These are phyloP conservation scores for Arabis hirsuta DNA, from an alignment of 345 rosid genomes.

Conservation along the genomic window DNA sequence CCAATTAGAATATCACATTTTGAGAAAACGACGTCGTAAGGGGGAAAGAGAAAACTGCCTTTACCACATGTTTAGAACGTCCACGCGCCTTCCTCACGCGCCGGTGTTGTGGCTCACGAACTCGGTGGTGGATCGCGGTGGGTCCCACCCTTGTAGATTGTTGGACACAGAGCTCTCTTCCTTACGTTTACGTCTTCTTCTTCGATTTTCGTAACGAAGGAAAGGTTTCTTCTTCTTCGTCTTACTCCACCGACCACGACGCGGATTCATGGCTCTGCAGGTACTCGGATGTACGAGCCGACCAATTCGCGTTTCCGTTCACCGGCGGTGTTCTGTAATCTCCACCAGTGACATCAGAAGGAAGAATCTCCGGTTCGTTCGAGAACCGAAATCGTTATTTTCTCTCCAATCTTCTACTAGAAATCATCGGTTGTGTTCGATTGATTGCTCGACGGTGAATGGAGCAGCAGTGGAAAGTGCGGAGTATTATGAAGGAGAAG, in stretches of 20 bases:
- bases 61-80: slow-evolving; percentile 16
- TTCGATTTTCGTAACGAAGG: slow-evolving; percentile 23
- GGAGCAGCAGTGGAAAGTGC: slow-evolving; percentile 56
- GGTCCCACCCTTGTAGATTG: slow-evolving; percentile 17
- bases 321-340: slow-evolving; percentile 26
- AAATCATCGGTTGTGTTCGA: slow-evolving; percentile 31
- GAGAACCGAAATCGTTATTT: slow-evolving; percentile 18
- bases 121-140: slow-evolving; percentile 40
- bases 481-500: slow-evolving; percentile 46
- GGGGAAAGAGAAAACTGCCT: neutral
- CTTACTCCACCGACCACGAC: slow-evolving; percentile 11
- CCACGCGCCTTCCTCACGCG: slow-evolving; percentile 37
- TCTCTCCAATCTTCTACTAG: slow-evolving; percentile 22
- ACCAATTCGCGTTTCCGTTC: slow-evolving; percentile 45
- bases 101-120: slow-evolving; percentile 44
- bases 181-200: slow-evolving; percentile 36
- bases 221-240: slow-evolving; percentile 26
- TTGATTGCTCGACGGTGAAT: slow-evolving; percentile 60
- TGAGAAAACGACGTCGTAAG: slow-evolving; percentile 4
- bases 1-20: neutral
- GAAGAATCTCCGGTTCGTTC: slow-evolving; percentile 40
- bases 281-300: slow-evolving; percentile 50
- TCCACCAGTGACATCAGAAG: slow-evolving; percentile 15
- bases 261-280: slow-evolving; percentile 54
- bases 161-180: slow-evolving; percentile 33